phyloP scores from a whole-genome alignment of 2,329 filamentous ascomycete species.

The Aspergillus vadensis region DNA sequence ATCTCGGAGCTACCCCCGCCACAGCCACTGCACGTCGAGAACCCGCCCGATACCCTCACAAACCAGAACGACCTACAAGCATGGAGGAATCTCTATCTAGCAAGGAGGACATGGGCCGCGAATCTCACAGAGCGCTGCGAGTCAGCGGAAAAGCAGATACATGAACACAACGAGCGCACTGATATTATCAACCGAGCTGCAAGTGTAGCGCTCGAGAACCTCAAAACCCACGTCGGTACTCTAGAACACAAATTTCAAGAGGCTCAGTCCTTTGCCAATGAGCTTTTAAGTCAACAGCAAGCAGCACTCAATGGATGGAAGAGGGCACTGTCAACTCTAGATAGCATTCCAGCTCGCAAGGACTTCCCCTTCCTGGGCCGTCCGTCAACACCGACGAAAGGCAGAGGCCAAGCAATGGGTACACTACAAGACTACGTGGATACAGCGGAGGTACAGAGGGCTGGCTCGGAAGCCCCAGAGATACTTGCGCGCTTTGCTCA shows the following conservation, averaged over 20 bases:
- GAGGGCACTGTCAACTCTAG: conserved; percentile 38
- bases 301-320: conserved; percentile 49
- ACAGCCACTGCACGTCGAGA: conserved; percentile 60
- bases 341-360: conserved; percentile 46
- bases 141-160: conserved; percentile 62
- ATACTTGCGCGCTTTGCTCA: conserved; percentile 62
- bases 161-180: conserved; percentile 53
- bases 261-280: conserved; percentile 49
- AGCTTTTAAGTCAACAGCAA: conserved; percentile 47
- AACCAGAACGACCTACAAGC: conserved; percentile 77
- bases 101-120: conserved; percentile 77
- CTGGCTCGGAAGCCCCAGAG: conserved; percentile 65
- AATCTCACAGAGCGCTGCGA: conserved; percentile 69
- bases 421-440: conserved; percentile 78
- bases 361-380: conserved; percentile 46
- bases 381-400: conserved; percentile 43
- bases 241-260: conserved; percentile 50
- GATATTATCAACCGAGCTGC: conserved; percentile 71
- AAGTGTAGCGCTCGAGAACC: conserved; percentile 80
- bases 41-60: conserved; percentile 76
- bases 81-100: conserved; percentile 86
- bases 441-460: conserved; percentile 69
- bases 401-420: conserved; percentile 51
- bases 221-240: conserved; percentile 51
- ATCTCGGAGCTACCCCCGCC: conserved; percentile 56